phyloP scores from a whole-genome alignment of 345 rosid species.

The Corchorus olitorius region DNA sequence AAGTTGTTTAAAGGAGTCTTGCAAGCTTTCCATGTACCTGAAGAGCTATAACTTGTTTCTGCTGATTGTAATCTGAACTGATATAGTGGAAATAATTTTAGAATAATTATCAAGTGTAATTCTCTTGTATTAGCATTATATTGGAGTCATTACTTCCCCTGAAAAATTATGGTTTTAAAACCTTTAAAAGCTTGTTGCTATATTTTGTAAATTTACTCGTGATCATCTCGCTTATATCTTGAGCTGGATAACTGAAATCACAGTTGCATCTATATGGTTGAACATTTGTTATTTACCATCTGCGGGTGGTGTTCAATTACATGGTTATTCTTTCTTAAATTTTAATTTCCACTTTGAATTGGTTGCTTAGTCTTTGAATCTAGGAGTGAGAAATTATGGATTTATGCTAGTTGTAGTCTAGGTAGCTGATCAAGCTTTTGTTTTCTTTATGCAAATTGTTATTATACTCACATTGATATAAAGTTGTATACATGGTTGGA shows the following conservation, averaged over 20 bases:
- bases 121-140: not conserved
- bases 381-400: not conserved
- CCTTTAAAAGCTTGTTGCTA: too few species aligned
- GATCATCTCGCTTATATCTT: not conserved
- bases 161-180: too few species aligned
- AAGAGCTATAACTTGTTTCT: not conserved
- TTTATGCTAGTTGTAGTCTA: not conserved
- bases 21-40: not conserved
- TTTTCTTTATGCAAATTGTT: not conserved
- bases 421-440: not conserved
- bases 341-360: not conserved
- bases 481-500: not conserved
- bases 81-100: not conserved
- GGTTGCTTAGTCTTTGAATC: conserved; percentile 8
- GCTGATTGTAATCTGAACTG: not conserved
- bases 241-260: not conserved
- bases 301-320: not conserved
- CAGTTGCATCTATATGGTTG: not conserved
- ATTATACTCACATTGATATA: not conserved
- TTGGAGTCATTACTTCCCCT: not conserved
- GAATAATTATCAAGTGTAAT: not conserved
- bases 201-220: too few species aligned
- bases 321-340: not conserved
- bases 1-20: not conserved
- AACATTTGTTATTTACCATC: not conserved